Evolutionary conservation across 2,329 filamentous ascomycete species (phyloP).

Genomic region (Metarhizium anisopliae): DNA sequence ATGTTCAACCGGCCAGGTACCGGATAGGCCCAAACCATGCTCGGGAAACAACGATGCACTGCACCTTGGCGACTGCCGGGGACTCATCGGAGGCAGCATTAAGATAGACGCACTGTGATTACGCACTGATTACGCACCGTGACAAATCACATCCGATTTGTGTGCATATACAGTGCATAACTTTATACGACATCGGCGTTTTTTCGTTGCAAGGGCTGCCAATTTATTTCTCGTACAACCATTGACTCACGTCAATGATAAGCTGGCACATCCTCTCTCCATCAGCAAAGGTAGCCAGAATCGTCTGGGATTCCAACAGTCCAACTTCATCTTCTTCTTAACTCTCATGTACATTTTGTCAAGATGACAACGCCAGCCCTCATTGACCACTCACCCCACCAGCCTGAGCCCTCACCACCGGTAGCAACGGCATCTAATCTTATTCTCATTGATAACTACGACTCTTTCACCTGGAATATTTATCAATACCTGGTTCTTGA

Average conservation of each 20-base stretch:
- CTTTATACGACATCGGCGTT: neutral
- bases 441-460: conserved; percentile 96
- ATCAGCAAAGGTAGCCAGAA: conserved; percentile 4
- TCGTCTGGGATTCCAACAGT: neutral
- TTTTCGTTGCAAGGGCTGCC: neutral
- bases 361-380: conserved; percentile 43
- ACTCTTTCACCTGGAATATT: conserved; percentile 99
- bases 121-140: neutral
- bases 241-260: neutral
- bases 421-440: conserved; percentile 80
- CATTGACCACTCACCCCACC: conserved; percentile 77
- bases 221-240: neutral
- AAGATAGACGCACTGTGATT: neutral
- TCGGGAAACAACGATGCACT: no score
- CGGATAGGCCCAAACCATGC: neutral
- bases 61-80: no score
- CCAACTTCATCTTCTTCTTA: neutral
- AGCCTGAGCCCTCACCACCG: conserved; percentile 65
- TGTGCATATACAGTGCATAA: neutral
- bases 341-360: neutral
- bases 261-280: conserved; percentile 7
- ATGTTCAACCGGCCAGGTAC: conserved; percentile 14
- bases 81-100: neutral
- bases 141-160: neutral
- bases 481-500: conserved; percentile 98